Percentiles rank a stretch among this genome's conserved stretches.
phyloP scores from a whole-genome alignment of 2,329 filamentous ascomycete species.

The Aspergillus persii region DNA sequence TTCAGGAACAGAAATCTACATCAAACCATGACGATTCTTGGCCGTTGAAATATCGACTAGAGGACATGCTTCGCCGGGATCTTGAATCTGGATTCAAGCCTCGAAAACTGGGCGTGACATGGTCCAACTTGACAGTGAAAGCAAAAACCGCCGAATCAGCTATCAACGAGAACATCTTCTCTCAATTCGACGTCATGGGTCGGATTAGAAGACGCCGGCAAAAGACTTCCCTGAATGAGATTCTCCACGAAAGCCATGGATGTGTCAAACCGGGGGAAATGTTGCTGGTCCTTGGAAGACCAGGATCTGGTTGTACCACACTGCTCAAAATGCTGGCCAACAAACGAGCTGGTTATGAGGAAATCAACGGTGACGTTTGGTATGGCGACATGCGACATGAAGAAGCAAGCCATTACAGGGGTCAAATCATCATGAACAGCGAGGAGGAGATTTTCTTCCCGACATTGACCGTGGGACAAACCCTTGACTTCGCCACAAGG shows the following conservation, averaged over 20 bases:
- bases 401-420: constrained; percentile 49
- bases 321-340: constrained; percentile 69
- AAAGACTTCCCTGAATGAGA: constrained; percentile 60
- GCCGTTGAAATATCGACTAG: not conserved
- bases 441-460: constrained; percentile 55
- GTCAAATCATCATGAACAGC: constrained; percentile 58
- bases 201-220: constrained; percentile 53
- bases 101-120: constrained; percentile 61
- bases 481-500: constrained; percentile 55
- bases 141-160: constrained; percentile 61
- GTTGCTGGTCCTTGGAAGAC: constrained; percentile 66
- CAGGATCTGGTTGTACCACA: constrained; percentile 68
- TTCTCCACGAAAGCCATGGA: constrained; percentile 64
- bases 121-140: constrained; percentile 62
- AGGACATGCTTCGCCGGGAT: constrained; percentile 31
- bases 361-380: constrained; percentile 57
- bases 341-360: constrained; percentile 52
- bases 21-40: not conserved
- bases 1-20: not conserved
- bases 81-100: constrained; percentile 47
- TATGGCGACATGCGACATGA: constrained; percentile 50
- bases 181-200: constrained; percentile 57
- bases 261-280: constrained; percentile 72
- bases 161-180: constrained; percentile 63
- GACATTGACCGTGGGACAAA: constrained; percentile 51